Evolutionary conservation across 2,329 filamentous ascomycete species (phyloP).

Genomic region (Penicillium psychrosexuale): DNA sequence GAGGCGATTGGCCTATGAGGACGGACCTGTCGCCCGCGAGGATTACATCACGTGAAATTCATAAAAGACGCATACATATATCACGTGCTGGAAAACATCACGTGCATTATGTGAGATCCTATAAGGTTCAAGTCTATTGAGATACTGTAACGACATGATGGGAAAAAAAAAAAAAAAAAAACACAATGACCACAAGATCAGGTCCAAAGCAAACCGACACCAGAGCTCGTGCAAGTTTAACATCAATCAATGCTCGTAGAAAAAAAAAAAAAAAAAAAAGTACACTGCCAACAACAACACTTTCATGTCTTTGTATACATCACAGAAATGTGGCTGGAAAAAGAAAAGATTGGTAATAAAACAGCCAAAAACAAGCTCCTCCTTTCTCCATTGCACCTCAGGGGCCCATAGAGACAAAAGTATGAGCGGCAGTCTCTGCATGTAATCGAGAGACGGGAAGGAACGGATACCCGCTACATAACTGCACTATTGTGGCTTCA

Average conservation of each 20-base stretch:
- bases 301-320: conserved; percentile 12
- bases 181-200: conserved; percentile 1
- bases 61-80: too few relatives aligned
- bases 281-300: conserved; percentile 15
- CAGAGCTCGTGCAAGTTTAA: conserved; percentile 28
- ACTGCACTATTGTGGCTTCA: background rate
- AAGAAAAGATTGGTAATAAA: conserved; percentile 14
- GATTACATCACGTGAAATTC: conserved; percentile 5
- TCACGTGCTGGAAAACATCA: background rate
- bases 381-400: conserved; percentile 7
- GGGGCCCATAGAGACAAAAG: conserved; percentile 16
- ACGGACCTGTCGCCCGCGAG: background rate
- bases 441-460: conserved; percentile 24
- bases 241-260: conserved; percentile 22
- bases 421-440: conserved; percentile 37
- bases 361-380: conserved; percentile 6
- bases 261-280: conserved; percentile 7
- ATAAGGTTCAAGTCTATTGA: conserved; percentile 21
- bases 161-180: conserved; percentile 6
- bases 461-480: background rate
- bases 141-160: conserved; percentile 19
- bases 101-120: background rate
- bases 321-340: conserved; percentile 10
- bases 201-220: conserved; percentile 23
- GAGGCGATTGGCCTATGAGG: conserved; percentile 14